phyloP scores from a whole-genome alignment of 306 rosid species.

The Medicago arabica region DNA sequence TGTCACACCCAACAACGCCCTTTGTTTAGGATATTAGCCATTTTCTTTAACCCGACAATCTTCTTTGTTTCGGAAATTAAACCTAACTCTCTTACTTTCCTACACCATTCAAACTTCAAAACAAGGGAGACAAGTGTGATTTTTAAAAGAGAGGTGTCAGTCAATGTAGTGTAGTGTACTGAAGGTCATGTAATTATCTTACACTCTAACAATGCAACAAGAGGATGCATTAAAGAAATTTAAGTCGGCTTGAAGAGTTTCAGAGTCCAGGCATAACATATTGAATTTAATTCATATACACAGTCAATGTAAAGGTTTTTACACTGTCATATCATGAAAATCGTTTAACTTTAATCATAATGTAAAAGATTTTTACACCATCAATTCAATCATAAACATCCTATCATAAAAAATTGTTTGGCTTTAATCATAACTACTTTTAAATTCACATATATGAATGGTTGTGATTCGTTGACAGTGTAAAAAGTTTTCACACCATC shows the following conservation, averaged over 20 bases:
- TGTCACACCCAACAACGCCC: slow-evolving; percentile 6
- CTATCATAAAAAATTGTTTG: too few species aligned
- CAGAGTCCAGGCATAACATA: slow-evolving; percentile 1
- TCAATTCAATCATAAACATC: too few species aligned
- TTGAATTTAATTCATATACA: not conserved
- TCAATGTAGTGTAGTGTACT: not conserved
- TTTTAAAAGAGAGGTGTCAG: slow-evolving; percentile 17
- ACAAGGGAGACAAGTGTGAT: not conserved
- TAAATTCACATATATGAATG: too few species aligned
- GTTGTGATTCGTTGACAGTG: too few species aligned
- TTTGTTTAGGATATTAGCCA: slow-evolving; percentile 12
- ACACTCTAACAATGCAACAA: slow-evolving; percentile 2
- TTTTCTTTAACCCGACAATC: too few species aligned
- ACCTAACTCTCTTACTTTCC: not conserved
- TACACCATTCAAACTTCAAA: slow-evolving; percentile 28
- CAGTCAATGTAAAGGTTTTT: not conserved
- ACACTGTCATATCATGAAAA: not conserved
- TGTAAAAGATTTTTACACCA: too few species aligned
- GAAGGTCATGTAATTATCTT: slow-evolving; percentile 7
- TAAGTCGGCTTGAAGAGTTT: not conserved
- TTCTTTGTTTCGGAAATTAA: slow-evolving; percentile 2
- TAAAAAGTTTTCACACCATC: not conserved
- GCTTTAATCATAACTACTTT: too few species aligned
- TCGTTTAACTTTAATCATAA: not conserved
- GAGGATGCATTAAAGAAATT: not conserved